These are phyloP conservation scores for Colletotrichum sp. DNA, from an alignment of 2,329 filamentous ascomycete species.

Conservation along the genomic window DNA sequence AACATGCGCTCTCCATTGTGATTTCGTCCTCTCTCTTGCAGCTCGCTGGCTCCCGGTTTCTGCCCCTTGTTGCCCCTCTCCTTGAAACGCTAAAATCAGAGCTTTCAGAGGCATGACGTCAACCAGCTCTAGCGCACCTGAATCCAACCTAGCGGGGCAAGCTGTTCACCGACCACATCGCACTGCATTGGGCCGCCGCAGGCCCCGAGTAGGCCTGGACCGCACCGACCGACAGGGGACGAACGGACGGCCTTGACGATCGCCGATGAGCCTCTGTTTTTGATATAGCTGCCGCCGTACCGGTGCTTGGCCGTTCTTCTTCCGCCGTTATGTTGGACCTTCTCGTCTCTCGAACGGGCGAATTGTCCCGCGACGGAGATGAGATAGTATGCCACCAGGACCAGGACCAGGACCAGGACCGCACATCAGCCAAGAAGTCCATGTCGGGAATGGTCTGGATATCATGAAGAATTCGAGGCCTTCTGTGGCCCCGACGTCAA, in stretches of 20 bases:
- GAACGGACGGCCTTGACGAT: not conserved
- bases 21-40: not conserved
- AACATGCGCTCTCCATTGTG: not conserved
- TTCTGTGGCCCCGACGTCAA: conserved; percentile 4
- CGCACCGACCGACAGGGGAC: conserved; percentile 14
- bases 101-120: conserved; percentile 24
- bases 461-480: not conserved
- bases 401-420: not conserved
- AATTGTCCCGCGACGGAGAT: not conserved
- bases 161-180: conserved; percentile 8
- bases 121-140: conserved; percentile 18
- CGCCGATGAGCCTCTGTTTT: conserved; percentile 14
- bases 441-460: not conserved
- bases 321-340: not conserved
- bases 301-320: not conserved
- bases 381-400: not conserved
- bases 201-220: conserved; percentile 5
- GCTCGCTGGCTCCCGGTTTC: not conserved
- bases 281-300: not conserved
- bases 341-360: not conserved
- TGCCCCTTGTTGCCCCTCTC: conserved; percentile 19
- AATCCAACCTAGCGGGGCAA: conserved; percentile 16
- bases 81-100: conserved; percentile 22
- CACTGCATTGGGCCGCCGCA: conserved; percentile 7
- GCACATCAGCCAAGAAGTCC: not conserved